Conservation (phyloP, 352 stramenopile species). For the Phytophthora aleatoria region DNA sequence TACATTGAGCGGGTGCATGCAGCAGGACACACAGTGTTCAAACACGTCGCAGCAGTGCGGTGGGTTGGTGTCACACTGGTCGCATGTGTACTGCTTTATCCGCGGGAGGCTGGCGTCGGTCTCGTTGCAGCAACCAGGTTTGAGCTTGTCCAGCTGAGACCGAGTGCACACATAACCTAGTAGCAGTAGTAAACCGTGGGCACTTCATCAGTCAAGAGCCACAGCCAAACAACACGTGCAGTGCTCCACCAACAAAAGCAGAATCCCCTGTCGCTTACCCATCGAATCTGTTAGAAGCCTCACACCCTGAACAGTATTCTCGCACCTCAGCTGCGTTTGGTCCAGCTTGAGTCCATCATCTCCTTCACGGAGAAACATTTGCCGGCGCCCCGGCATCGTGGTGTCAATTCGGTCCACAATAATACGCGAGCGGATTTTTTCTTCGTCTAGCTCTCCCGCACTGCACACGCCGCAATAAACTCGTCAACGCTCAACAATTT, state of each 20-base stretch:
- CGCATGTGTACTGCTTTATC: conserved; percentile 66
- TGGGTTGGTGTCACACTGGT: conserved; percentile 62
- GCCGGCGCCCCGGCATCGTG: conserved; percentile 33
- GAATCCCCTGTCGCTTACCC: conserved; percentile 25
- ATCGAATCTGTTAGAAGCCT: conserved; percentile 57
- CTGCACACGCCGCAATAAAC: conserved; percentile 21
- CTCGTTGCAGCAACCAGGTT: conserved; percentile 67
- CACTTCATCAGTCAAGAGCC: background rate
- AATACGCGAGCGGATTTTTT: conserved; percentile 64
- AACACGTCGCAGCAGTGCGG: conserved; percentile 75
- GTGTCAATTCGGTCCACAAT: conserved; percentile 50
- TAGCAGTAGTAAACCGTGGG: background rate
- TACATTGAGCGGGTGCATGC: conserved; percentile 81
- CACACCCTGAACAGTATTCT: conserved; percentile 65
- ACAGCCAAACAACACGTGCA: background rate
- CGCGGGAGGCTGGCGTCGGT: conserved; percentile 51
- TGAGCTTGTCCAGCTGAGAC: conserved; percentile 42
- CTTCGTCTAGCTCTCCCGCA: conserved; percentile 53
- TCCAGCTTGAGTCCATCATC: conserved; percentile 56
- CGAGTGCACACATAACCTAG: conserved; percentile 61
- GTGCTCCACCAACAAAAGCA: conserved; percentile 8
- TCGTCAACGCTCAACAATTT: conserved; percentile 5
- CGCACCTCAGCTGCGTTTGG: conserved; percentile 36
- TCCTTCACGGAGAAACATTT: conserved; percentile 52
- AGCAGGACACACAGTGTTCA: conserved; percentile 80